phyloP scores from a whole-genome alignment of 192 early-diverging fungal species.

The Pecoramyces ruminantium region DNA sequence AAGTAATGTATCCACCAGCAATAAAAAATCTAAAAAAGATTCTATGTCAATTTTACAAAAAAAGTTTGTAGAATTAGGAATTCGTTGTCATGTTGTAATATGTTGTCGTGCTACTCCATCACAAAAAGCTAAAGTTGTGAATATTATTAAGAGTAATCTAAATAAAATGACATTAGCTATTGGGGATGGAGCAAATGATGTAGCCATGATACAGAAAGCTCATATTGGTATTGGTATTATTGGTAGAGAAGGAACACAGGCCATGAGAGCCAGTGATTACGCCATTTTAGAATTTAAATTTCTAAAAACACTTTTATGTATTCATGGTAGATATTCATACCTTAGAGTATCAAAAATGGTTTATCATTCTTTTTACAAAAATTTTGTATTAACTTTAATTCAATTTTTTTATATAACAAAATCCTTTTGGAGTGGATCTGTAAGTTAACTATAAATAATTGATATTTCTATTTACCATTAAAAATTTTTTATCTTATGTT shows the following conservation, averaged over 20 bases:
- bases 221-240: slow-evolving; percentile 85
- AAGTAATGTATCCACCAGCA: background rate
- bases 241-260: slow-evolving; percentile 73
- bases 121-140: slow-evolving; percentile 24
- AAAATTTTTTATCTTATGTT: too few species aligned
- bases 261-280: slow-evolving; percentile 72
- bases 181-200: slow-evolving; percentile 89
- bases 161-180: slow-evolving; percentile 56
- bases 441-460: too few species aligned
- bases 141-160: slow-evolving; percentile 15
- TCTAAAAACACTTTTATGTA: slow-evolving; percentile 21
- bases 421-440: background rate
- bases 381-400: background rate
- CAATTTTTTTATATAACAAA: background rate
- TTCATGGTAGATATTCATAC: slow-evolving; percentile 31
- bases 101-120: slow-evolving; percentile 36
- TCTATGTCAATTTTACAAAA: background rate
- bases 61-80: slow-evolving; percentile 49
- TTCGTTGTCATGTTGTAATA: slow-evolving; percentile 17
- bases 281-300: slow-evolving; percentile 50
- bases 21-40: background rate
- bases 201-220: slow-evolving; percentile 89
- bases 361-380: background rate
- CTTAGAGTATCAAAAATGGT: slow-evolving; percentile 10
- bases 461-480: too few species aligned